Conservation (phyloP, 192 early-diverging fungal species). For the Radiomyces spectabilis region DNA sequence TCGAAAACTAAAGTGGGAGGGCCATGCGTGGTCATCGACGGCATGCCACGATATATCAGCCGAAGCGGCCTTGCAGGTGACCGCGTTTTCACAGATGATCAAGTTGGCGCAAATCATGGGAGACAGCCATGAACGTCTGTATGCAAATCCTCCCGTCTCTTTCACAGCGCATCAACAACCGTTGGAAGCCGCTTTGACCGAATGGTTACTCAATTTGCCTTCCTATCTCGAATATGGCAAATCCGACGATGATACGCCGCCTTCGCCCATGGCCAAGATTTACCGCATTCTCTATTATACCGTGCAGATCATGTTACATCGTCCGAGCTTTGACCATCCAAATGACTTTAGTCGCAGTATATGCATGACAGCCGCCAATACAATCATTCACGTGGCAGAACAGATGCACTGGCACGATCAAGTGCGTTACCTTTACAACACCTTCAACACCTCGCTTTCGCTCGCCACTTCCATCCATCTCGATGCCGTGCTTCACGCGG, state of each 20-base stretch:
- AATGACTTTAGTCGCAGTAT: slow-evolving; percentile 15
- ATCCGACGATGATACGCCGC: slow-evolving; percentile 5
- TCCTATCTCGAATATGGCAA: slow-evolving; percentile 22
- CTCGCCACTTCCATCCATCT: slow-evolving; percentile 5
- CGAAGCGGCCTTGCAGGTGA: slow-evolving; percentile 13
- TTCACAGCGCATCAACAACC: neutral
- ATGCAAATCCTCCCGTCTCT: neutral
- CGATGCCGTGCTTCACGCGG: neutral
- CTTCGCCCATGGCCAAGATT: slow-evolving; percentile 10
- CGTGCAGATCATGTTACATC: slow-evolving; percentile 23
- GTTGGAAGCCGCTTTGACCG: slow-evolving; percentile 11
- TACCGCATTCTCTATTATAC: slow-evolving; percentile 28
- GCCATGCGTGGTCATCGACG: no score
- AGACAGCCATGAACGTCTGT: slow-evolving; percentile 6
- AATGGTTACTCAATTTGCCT: slow-evolving; percentile 25
- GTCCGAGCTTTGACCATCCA: neutral
- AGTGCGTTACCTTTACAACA: slow-evolving; percentile 5
- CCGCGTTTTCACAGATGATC: slow-evolving; percentile 19
- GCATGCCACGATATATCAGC: neutral
- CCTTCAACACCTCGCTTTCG: slow-evolving; percentile 3
- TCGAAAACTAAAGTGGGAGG: no score
- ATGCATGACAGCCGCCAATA: slow-evolving; percentile 17
- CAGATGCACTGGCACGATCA: slow-evolving; percentile 20
- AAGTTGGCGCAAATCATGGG: slow-evolving; percentile 16
- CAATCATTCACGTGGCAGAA: slow-evolving; percentile 29